phyloP scores from a whole-genome alignment of 2,329 filamentous ascomycete species.

The Phialocephala sp. region DNA sequence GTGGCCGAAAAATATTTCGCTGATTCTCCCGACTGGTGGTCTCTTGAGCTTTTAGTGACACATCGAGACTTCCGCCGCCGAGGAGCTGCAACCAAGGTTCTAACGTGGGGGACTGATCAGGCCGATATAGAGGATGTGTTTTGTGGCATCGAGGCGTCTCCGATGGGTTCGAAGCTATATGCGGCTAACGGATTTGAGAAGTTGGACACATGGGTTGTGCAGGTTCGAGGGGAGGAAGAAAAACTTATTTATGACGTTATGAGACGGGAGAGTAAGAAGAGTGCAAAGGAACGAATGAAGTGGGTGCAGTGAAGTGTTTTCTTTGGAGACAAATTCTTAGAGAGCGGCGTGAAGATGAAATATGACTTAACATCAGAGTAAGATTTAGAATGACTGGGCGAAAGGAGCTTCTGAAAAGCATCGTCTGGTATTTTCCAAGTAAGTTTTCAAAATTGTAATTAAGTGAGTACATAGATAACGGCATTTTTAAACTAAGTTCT shows the following conservation, averaged over 20 bases:
- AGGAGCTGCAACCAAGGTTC: background rate
- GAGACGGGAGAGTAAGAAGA: background rate
- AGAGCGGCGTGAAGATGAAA: no score
- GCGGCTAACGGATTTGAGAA: background rate
- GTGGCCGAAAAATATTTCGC: background rate
- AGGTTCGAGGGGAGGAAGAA: background rate
- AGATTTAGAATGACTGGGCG: no score
- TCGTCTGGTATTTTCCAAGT: no score
- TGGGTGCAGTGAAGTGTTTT: no score
- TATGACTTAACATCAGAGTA: no score
- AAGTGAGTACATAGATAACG: no score
- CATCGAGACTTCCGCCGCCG: background rate
- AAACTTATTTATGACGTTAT: background rate
- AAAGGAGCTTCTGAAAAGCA: no score
- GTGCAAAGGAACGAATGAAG: no score
- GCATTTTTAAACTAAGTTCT: no score
- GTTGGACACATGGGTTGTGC: background rate
- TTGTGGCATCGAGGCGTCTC: background rate
- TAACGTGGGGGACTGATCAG: background rate
- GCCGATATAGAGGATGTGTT: background rate
- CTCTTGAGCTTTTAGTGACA: background rate
- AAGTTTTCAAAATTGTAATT: no score
- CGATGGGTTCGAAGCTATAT: background rate
- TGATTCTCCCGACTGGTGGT: background rate
- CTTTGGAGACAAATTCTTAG: no score